Percentiles rank a stretch among this genome's conserved stretches.
These are phyloP conservation scores for Aaosphaeria pasadenensis DNA, from an alignment of 2,329 filamentous ascomycete species.

Conservation along the genomic window DNA sequence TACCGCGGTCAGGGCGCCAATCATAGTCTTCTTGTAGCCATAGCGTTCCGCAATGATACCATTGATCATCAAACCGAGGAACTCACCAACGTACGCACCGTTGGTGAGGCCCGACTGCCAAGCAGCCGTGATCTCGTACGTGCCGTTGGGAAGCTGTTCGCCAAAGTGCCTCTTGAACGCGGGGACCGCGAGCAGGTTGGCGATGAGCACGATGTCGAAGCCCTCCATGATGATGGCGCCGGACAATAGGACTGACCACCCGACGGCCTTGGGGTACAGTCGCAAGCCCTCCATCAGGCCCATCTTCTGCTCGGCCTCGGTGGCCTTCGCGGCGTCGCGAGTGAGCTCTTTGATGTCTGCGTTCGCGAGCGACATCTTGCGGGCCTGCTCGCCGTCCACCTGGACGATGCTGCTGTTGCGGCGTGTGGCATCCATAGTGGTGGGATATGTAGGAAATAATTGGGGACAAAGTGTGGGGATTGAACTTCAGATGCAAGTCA, in stretches of 20 bases:
- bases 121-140: constrained; percentile 41
- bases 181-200: constrained; percentile 64
- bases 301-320: constrained; percentile 47
- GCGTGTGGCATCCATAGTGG: constrained; percentile 23
- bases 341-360: constrained; percentile 25
- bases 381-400: constrained; percentile 27
- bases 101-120: constrained; percentile 49
- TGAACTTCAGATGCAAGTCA: too few relatives aligned
- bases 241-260: constrained; percentile 79
- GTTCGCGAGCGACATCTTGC: constrained; percentile 25
- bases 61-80: constrained; percentile 45
- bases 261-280: constrained; percentile 82
- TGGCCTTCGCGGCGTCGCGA: constrained; percentile 33
- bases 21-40: constrained; percentile 40
- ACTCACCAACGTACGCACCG: constrained; percentile 45
- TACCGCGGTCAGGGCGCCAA: constrained; percentile 27
- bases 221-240: constrained; percentile 90
- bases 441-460: neutral
- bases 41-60: constrained; percentile 44
- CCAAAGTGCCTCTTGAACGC: constrained; percentile 46
- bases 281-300: constrained; percentile 67
- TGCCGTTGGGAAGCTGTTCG: constrained; percentile 31
- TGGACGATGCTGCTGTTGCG: constrained; percentile 31
- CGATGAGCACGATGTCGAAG: constrained; percentile 77
- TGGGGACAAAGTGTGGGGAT: neutral